These are phyloP conservation scores for Vaccinium macrocarpon DNA, from an alignment of 148 eudicot species.

Conservation along the genomic window DNA sequence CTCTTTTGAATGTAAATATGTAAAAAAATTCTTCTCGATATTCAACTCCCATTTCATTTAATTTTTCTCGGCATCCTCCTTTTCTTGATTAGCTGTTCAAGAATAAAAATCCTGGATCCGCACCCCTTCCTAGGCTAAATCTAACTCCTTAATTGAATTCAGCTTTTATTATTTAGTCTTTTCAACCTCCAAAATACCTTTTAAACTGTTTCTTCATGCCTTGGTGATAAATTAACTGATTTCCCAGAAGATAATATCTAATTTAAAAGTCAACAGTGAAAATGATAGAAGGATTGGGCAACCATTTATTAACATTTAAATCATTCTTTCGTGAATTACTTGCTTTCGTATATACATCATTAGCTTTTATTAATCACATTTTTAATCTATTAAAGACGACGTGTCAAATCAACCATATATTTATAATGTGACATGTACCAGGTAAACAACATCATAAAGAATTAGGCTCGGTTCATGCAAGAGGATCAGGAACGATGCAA, in stretches of 20 bases:
- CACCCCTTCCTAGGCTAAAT: no score
- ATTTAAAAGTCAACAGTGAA: neutral
- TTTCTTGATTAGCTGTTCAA: neutral
- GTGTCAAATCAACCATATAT: neutral
- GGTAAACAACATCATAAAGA: slow-evolving; percentile 23
- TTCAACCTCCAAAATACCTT: neutral
- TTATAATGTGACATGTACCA: slow-evolving; percentile 12
- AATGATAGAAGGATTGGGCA: neutral
- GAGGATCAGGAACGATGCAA: slow-evolving; percentile 22
- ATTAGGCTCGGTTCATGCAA: slow-evolving; percentile 19
- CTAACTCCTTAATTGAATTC: no score
- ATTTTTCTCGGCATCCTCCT: neutral
- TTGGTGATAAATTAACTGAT: neutral
- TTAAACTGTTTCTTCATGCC: neutral
- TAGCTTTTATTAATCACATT: neutral
- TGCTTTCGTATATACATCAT: neutral
- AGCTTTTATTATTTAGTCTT: no score
- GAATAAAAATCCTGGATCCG: neutral
- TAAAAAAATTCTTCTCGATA: neutral
- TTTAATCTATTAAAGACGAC: neutral
- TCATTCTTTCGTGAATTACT: slow-evolving; percentile 5
- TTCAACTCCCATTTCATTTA: neutral
- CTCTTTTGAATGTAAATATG: neutral
- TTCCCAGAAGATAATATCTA: neutral
- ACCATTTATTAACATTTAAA: neutral